Evolutionary conservation across 164 flowering plant genomes (phyloP), one percentile per base, ranked within the genome.

Genomic region (Tetrastigma voinierianum): DNA sequence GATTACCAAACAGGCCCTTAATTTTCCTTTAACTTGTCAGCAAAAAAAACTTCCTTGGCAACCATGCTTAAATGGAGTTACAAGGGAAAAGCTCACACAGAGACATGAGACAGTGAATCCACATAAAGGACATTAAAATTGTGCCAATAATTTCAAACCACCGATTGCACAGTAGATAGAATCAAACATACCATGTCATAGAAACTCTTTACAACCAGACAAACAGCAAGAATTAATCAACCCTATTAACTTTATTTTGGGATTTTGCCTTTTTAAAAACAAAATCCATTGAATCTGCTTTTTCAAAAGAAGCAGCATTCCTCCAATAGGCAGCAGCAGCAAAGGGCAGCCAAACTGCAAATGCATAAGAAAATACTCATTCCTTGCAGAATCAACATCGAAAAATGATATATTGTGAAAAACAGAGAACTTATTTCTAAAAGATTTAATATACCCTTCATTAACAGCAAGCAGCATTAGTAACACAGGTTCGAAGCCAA

Each of bases 301-400:
- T 10, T 20, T 12, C n/a, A 15, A n/a, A 57, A 71, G 68, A 65
- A 68, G 73, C 77, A 78, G 78, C 77, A 78, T 57, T 78, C 82
- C 70, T 78, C n/a, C 76, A 78, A 49, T 54, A 78, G 0, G 55
- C 79, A 78, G 46, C 82, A 78, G 68, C 78, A 78, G 61, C 78
- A 78, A 9, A 78, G 78, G 9, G 76, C 69, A 15, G 81, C 81
- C 60, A 78, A 69, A 48, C 81, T 78, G 76, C 70, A 74, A 0
- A 49, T 16, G 9, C 43, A 55, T 16, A 67, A 62, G 46, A 69
- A 69, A 46, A 4, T 9, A 51, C 10, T 23, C 15, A 48, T 3
- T 19, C 17, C 19, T 52, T 9, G 14, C 10, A 7, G 7, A n/a
- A 51, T 25, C 52, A 9, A 13, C 13, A 58, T 9, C 24, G 25